These are phyloP conservation scores for Cercospora brassicicola DNA, from an alignment of 2,329 filamentous ascomycete species.

Conservation along the genomic window DNA sequence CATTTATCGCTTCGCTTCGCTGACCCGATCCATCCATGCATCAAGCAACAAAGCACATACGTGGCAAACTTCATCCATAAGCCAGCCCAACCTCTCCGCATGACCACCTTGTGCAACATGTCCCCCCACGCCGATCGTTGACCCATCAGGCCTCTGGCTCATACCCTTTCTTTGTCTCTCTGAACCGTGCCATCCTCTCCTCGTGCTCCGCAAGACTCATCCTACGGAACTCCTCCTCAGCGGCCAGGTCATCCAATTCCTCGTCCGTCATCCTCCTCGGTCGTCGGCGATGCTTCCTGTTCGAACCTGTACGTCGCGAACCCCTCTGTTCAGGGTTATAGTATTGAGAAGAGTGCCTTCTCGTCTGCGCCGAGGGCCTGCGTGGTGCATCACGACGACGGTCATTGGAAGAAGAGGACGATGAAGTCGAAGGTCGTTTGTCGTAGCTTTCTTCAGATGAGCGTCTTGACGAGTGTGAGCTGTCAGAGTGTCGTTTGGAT, in stretches of 20 bases:
- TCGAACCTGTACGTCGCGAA: constrained; percentile 8
- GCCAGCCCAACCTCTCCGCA: not conserved
- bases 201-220: constrained; percentile 3
- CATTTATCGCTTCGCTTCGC: not conserved
- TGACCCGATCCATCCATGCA: not conserved
- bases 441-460: not conserved
- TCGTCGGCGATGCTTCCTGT: constrained; percentile 6
- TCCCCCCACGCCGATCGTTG: not conserved
- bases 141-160: not conserved
- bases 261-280: constrained; percentile 2
- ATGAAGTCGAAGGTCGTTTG: not conserved
- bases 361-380: not conserved
- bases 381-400: not conserved
- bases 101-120: not conserved
- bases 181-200: not conserved
- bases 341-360: constrained; percentile 7
- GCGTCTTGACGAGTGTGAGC: constrained; percentile 2
- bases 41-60: not conserved
- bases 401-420: not conserved
- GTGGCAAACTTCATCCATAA: not conserved
- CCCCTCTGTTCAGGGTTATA: constrained; percentile 12
- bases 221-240: not conserved
- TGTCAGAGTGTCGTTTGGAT: constrained; percentile 5
- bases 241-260: constrained; percentile 5
- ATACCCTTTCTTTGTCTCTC: constrained; percentile 8